These are phyloP conservation scores for Lignosus rhinocerotis DNA, from an alignment of 1,284 basidiomycete genomes.

Conservation along the genomic window DNA sequence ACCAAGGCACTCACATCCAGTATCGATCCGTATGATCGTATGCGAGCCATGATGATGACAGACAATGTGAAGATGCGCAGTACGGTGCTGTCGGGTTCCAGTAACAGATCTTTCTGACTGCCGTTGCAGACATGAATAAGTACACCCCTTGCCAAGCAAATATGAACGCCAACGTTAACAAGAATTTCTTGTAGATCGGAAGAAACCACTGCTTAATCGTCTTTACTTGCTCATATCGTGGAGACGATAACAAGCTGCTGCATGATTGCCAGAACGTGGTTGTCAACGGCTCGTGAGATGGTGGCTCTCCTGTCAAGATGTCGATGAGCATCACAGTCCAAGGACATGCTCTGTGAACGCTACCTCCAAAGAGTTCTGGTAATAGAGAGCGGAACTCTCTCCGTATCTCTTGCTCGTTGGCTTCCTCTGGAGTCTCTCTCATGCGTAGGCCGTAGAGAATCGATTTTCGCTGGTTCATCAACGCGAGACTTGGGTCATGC, in stretches of 20 bases:
- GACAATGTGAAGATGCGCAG: slow-evolving; percentile 55
- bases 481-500: slow-evolving; percentile 52
- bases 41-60: slow-evolving; percentile 58
- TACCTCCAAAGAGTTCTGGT: slow-evolving; percentile 69
- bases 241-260: slow-evolving; percentile 47
- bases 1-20: slow-evolving; percentile 55
- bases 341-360: slow-evolving; percentile 6
- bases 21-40: slow-evolving; percentile 64
- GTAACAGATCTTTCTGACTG: slow-evolving; percentile 10
- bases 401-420: slow-evolving; percentile 65
- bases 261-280: slow-evolving; percentile 46
- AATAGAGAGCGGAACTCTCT: slow-evolving; percentile 64
- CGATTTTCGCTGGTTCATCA: slow-evolving; percentile 66
- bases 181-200: slow-evolving; percentile 57
- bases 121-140: neutral
- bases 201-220: slow-evolving; percentile 69
- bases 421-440: slow-evolving; percentile 68
- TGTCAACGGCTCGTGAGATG: slow-evolving; percentile 35
- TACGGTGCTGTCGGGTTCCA: slow-evolving; percentile 12
- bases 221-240: slow-evolving; percentile 71
- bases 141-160: neutral
- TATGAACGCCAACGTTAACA: slow-evolving; percentile 42
- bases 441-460: slow-evolving; percentile 66
- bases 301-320: slow-evolving; percentile 31
- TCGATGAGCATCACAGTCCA: neutral